Evolutionary conservation across 768 basidiomycete species (phyloP).

Genomic region (Tylopilus intermedius): DNA sequence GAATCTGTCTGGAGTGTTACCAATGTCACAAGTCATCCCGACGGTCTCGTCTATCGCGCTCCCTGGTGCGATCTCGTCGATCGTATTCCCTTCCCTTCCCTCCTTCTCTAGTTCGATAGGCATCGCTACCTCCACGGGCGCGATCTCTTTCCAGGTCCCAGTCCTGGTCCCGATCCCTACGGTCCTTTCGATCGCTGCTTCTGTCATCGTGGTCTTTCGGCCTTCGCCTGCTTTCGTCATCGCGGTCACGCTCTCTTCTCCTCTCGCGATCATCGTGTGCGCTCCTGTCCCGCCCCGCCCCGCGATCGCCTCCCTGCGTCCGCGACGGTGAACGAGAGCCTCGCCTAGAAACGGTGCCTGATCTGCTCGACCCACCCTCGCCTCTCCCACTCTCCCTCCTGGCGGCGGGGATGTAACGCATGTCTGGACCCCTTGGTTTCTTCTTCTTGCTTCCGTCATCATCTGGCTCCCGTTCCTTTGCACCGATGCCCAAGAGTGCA

Average conservation of each 20-base stretch:
- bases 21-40: conserved; percentile 6
- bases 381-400: conserved; percentile 53
- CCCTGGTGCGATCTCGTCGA: conserved; percentile 15
- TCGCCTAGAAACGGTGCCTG: conserved; percentile 42
- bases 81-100: conserved; percentile 1
- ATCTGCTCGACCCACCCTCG: conserved; percentile 28
- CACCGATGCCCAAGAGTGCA: conserved; percentile 87
- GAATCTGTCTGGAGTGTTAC: not conserved
- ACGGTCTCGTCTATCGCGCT: conserved; percentile 17
- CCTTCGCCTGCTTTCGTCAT: conserved; percentile 12
- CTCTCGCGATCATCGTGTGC: conserved; percentile 7
- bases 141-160: conserved; percentile 17
- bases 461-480: conserved; percentile 74
- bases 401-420: conserved; percentile 79
- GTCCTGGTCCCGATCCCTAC: conserved; percentile 17
- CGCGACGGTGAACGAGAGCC: conserved; percentile 46
- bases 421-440: conserved; percentile 48
- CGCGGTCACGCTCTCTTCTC: conserved; percentile 11
- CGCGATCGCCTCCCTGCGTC: conserved; percentile 10
- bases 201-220: conserved; percentile 11
- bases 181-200: conserved; percentile 15
- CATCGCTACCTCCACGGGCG: conserved; percentile 12
- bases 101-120: conserved; percentile 27
- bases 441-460: conserved; percentile 64
- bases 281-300: conserved; percentile 8